Evolutionary conservation across 2,329 filamentous ascomycete genomes (phyloP).

Genomic region (Reticulascus tulasneorum): DNA sequence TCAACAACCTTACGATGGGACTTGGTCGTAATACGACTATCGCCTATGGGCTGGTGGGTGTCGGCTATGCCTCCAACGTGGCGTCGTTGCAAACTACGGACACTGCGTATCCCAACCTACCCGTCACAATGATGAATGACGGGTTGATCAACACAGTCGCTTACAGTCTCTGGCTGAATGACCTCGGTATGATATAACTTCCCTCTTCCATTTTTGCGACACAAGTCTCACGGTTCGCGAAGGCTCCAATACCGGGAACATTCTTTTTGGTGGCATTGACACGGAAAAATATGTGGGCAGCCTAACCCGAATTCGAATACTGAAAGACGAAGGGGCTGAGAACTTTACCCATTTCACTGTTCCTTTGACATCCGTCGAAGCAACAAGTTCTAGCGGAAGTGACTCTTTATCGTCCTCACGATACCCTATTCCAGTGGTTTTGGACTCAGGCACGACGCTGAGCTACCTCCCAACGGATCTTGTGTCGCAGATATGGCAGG

Average conservation of each 20-base stretch:
- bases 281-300: constrained; percentile 66
- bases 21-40: constrained; percentile 52
- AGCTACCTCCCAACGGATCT: constrained; percentile 65
- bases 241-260: constrained; percentile 60
- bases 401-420: background rate
- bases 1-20: constrained; percentile 58
- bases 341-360: constrained; percentile 48
- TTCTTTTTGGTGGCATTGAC: constrained; percentile 80
- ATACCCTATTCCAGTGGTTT: constrained; percentile 53
- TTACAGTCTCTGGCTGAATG: constrained; percentile 68
- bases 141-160: constrained; percentile 62
- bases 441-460: constrained; percentile 73
- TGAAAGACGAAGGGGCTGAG: constrained; percentile 30
- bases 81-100: constrained; percentile 29
- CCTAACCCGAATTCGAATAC: constrained; percentile 58
- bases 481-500: constrained; percentile 47
- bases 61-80: constrained; percentile 56
- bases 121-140: constrained; percentile 59
- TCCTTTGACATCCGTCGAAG: constrained; percentile 42
- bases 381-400: too few relatives aligned
- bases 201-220: background rate
- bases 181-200: constrained; percentile 31
- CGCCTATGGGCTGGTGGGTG: constrained; percentile 53
- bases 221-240: background rate
- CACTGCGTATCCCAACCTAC: constrained; percentile 53